Conservation (phyloP, 2,329 filamentous ascomycete genomes). For the Phialophora verrucosa region DNA sequence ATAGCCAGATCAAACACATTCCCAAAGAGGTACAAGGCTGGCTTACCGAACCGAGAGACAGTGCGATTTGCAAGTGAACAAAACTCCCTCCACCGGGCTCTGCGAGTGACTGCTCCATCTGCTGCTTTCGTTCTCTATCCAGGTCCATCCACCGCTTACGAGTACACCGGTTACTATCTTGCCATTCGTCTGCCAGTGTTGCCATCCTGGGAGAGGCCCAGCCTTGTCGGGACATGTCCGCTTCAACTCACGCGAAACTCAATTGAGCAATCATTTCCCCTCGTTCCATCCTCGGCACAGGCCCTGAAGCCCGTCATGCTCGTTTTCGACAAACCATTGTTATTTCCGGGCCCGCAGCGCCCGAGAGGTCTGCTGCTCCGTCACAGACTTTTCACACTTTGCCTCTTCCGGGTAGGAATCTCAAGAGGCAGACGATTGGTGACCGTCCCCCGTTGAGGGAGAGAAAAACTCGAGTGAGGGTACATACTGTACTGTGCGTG, state of each 20-base stretch:
- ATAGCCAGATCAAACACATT: not conserved
- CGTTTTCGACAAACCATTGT: conserved; percentile 10
- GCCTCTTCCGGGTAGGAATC: conserved; percentile 18
- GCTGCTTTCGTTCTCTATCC: not conserved
- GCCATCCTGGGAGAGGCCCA: not conserved
- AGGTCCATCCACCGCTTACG: not conserved
- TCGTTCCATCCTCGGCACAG: conserved; percentile 1
- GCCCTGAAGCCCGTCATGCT: not conserved
- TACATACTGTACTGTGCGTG: too few relatives aligned
- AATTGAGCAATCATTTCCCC: conserved; percentile 34
- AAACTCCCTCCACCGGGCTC: not conserved
- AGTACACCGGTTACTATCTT: not conserved
- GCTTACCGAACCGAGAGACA: not conserved
- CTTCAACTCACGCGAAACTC: conserved; percentile 24
- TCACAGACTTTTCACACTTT: conserved; percentile 12
- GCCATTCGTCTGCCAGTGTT: not conserved
- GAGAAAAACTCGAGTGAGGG: not conserved
- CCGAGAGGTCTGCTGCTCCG: not conserved
- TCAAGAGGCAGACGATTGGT: not conserved
- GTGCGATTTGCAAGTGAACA: not conserved
- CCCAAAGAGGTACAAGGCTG: conserved; percentile 4
- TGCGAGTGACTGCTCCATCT: not conserved
- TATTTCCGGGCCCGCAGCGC: not conserved
- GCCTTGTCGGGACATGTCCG: conserved; percentile 6
- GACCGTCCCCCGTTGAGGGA: not conserved